These are phyloP conservation scores for Aspergillus brunneoviolaceus DNA, from an alignment of 2,329 filamentous ascomycete genomes.

Conservation along the genomic window DNA sequence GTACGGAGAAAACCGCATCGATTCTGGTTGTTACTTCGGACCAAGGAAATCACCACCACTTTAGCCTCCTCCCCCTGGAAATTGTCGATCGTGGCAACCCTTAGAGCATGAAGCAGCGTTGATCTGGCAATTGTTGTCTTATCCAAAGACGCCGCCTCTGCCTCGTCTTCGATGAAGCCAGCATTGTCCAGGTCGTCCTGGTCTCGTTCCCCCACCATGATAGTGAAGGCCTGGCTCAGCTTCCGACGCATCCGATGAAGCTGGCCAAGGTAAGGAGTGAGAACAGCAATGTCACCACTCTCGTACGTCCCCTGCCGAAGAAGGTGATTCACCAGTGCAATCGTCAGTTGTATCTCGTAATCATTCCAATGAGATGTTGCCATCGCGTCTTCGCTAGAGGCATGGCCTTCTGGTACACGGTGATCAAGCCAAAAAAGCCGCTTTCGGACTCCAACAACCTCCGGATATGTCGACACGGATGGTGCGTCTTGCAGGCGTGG, in stretches of 20 bases:
- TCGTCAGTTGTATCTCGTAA: conserved; percentile 63
- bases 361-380: conserved; percentile 49
- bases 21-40: conserved; percentile 63
- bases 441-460: conserved; percentile 50
- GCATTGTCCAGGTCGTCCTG: conserved; percentile 51
- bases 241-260: conserved; percentile 47
- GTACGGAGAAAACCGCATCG: conserved; percentile 66
- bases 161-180: conserved; percentile 32
- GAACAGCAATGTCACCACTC: conserved; percentile 63
- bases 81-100: conserved; percentile 69
- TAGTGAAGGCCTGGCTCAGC: conserved; percentile 52
- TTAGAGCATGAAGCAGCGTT: conserved; percentile 50
- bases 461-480: conserved; percentile 36
- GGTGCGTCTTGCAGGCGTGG: conserved; percentile 54
- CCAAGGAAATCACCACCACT: conserved; percentile 67
- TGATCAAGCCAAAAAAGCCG: conserved; percentile 57
- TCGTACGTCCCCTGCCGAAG: conserved; percentile 63
- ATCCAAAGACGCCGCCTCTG: conserved; percentile 10
- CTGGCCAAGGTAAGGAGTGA: conserved; percentile 62
- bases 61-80: conserved; percentile 77
- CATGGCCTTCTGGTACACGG: conserved; percentile 37
- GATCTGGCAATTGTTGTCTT: conserved; percentile 34
- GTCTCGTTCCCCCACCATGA: conserved; percentile 66
- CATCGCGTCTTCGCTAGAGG: conserved; percentile 24
- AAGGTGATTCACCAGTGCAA: conserved; percentile 63